Evolutionary conservation across 2,329 filamentous ascomycete species (phyloP).

Genomic region (Purpureocillium lavendulum): DNA sequence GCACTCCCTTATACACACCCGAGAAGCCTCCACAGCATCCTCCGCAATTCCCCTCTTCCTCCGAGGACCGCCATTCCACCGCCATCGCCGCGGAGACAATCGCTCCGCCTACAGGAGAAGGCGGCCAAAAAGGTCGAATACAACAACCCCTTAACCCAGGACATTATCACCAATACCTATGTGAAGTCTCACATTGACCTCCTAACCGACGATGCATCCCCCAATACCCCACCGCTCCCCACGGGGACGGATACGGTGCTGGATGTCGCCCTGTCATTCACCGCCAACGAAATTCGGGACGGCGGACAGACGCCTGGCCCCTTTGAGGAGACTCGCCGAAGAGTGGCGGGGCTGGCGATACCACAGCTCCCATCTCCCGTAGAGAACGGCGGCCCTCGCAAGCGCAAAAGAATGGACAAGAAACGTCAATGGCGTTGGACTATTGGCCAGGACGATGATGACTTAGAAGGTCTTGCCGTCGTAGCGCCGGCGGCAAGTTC

Average conservation of each 20-base stretch:
- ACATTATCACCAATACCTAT: conserved; percentile 55
- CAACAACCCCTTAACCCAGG: conserved; percentile 53
- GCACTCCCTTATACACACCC: conserved; percentile 47
- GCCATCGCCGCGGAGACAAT: conserved; percentile 44
- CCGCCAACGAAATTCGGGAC: conserved; percentile 46
- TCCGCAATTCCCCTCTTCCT: conserved; percentile 57
- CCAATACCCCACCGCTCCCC: conserved; percentile 28
- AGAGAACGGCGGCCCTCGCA: conserved; percentile 37
- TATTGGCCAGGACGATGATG: conserved; percentile 43
- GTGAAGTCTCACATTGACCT: conserved; percentile 56
- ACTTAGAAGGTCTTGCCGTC: conserved; percentile 11
- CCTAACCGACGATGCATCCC: conserved; percentile 47
- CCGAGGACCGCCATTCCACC: conserved; percentile 41
- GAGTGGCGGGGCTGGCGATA: conserved; percentile 40
- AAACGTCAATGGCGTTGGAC: conserved; percentile 60
- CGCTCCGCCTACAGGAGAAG: conserved; percentile 44
- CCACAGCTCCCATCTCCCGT: conserved; percentile 29
- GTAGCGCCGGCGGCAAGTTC: too few relatives aligned
- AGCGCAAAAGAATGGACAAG: conserved; percentile 48
- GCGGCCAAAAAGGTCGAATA: conserved; percentile 51
- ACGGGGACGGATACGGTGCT: conserved; percentile 31
- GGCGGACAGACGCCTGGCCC: conserved; percentile 55
- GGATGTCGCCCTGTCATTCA: conserved; percentile 43
- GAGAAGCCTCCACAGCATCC: conserved; percentile 51
- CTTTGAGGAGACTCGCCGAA: conserved; percentile 53